Percentiles rank a stretch among this genome's conserved stretches.
Evolutionary conservation across 2,329 filamentous ascomycete genomes (phyloP).

Genomic region (Trichophyton mentagrophytes): DNA sequence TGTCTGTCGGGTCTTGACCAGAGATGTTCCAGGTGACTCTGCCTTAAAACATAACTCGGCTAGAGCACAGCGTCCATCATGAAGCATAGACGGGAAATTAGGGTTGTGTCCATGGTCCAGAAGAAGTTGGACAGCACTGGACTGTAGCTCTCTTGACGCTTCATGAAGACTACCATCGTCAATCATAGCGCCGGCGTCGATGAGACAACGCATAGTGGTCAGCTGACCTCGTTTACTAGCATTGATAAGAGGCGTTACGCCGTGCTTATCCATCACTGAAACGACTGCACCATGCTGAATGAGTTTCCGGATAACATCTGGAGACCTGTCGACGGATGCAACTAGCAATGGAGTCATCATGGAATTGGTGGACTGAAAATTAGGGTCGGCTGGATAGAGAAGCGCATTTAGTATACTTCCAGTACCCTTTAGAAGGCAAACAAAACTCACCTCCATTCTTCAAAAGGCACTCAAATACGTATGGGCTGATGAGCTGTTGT

Average conservation of each 20-base stretch:
- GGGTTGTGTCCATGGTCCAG: conserved; percentile 49
- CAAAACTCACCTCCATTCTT: conserved; percentile 28
- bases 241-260: conserved; percentile 48
- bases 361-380: conserved; percentile 41
- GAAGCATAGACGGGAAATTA: conserved; percentile 51
- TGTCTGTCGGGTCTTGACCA: conserved; percentile 37
- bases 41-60: conserved; percentile 51
- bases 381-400: conserved; percentile 39
- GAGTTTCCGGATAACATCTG: conserved; percentile 46
- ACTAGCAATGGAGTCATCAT: conserved; percentile 48
- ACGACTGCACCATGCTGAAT: conserved; percentile 48
- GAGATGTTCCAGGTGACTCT: conserved; percentile 36
- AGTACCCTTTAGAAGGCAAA: neutral
- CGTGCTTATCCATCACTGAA: conserved; percentile 44
- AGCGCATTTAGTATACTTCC: conserved; percentile 6
- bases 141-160: conserved; percentile 47
- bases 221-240: conserved; percentile 45
- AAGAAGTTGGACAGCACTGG: conserved; percentile 44
- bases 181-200: conserved; percentile 43
- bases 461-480: conserved; percentile 47
- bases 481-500: conserved; percentile 49
- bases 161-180: conserved; percentile 58
- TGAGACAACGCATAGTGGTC: conserved; percentile 39
- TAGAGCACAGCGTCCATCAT: conserved; percentile 50
- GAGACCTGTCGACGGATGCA: conserved; percentile 43